Percentiles rank a stretch among this genome's conserved stretches.
Evolutionary conservation across 129 eudicot genomes (phyloP).

Genomic region (Chrysanthemum lavandulifolium): DNA sequence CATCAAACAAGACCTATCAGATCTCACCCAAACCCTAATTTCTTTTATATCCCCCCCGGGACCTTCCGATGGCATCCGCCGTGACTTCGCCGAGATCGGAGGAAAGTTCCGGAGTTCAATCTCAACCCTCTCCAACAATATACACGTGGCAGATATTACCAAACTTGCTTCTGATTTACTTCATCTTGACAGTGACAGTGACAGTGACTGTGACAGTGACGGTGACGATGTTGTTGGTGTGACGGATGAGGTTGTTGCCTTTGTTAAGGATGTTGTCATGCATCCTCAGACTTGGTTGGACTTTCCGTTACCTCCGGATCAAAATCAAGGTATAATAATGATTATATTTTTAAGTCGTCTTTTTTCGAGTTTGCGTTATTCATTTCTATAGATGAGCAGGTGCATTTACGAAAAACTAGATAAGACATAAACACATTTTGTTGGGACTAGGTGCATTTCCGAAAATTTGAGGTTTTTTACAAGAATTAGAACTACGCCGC

Average conservation of each 20-base stretch:
- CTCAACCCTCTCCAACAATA: constrained; percentile 62
- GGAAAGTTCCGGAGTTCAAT: constrained; percentile 77
- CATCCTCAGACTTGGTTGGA: constrained; percentile 96
- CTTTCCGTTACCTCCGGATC: constrained; percentile 66
- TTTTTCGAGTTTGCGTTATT: neutral
- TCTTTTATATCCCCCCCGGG: constrained; percentile 54
- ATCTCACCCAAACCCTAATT: constrained; percentile 76
- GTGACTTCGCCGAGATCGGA: constrained; percentile 85
- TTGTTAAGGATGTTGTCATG: constrained; percentile 64
- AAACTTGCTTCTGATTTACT: constrained; percentile 77
- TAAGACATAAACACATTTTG: too few species aligned
- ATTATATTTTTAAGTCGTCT: neutral
- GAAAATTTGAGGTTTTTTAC: too few species aligned
- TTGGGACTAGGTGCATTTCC: too few species aligned
- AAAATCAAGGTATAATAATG: constrained; percentile 29
- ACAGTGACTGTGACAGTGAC: constrained; percentile 39
- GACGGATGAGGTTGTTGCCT: constrained; percentile 74
- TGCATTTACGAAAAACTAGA: neutral
- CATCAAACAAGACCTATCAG: constrained; percentile 87
- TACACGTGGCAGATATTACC: constrained; percentile 65
- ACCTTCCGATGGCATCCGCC: constrained; percentile 49
- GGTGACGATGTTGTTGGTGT: constrained; percentile 63
- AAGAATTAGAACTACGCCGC: too few species aligned
- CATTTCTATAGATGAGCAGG: neutral
- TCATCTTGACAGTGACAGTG: constrained; percentile 49